phyloP scores from a whole-genome alignment of 208 protist genomes.

The Phytomonas francai region DNA sequence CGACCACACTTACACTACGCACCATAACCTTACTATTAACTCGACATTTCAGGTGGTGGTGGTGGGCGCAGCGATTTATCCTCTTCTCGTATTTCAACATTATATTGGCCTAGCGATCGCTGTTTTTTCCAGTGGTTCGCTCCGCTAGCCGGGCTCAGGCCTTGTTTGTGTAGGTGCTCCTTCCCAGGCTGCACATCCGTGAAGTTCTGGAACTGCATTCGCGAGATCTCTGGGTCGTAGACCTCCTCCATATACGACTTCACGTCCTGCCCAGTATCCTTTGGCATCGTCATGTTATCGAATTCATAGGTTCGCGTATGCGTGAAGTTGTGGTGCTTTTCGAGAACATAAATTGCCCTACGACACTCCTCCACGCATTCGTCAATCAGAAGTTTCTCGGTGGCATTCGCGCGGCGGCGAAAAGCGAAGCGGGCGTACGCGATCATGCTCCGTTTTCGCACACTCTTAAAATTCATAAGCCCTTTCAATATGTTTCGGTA shows the following conservation, averaged over 20 bases:
- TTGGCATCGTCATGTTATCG: conserved; percentile 76
- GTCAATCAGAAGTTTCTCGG: conserved; percentile 84
- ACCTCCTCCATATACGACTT: conserved; percentile 90
- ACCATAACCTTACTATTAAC: conserved; percentile 7
- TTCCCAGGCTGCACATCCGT: conserved; percentile 72
- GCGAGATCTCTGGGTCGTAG: conserved; percentile 81
- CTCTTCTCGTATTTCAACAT: conserved; percentile 72
- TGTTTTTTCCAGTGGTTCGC: conserved; percentile 66
- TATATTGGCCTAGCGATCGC: conserved; percentile 38
- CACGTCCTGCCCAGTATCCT: conserved; percentile 87
- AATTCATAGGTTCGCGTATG: conserved; percentile 73
- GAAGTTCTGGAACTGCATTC: conserved; percentile 81
- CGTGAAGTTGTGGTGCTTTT: conserved; percentile 82
- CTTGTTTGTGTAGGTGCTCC: conserved; percentile 64
- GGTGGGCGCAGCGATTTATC: conserved; percentile 73
- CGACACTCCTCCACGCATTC: conserved; percentile 85
- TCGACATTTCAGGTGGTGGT: conserved; percentile 53
- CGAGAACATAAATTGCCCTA: conserved; percentile 70
- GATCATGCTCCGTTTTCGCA: conserved; percentile 71
- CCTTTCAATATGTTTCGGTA: conserved; percentile 82
- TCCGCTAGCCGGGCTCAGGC: conserved; percentile 54
- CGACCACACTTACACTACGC: neutral
- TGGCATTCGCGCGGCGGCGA: conserved; percentile 56
- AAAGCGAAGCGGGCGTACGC: conserved; percentile 77
- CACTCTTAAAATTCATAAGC: conserved; percentile 68